Percentiles rank a stretch among this genome's conserved stretches.
Evolutionary conservation across 2,329 filamentous ascomycete genomes (phyloP).

Genomic region (Didymella segeticola): DNA sequence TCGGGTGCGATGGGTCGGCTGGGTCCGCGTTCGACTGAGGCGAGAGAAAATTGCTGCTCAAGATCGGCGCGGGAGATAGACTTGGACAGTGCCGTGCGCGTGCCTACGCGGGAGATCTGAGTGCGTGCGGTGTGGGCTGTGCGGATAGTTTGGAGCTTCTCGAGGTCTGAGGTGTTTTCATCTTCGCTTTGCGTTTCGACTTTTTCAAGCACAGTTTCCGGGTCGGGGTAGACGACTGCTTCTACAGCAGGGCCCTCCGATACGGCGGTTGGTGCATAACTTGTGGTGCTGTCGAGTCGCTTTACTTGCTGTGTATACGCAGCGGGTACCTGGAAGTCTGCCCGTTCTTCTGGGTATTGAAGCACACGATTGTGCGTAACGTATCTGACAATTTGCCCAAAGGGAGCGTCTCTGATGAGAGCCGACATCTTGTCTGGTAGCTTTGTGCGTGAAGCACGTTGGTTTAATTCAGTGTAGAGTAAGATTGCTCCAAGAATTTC

Average conservation of each 20-base stretch:
- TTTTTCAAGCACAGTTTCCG: slow-evolving; percentile 36
- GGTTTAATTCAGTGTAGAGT: neutral
- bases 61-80: slow-evolving; percentile 50
- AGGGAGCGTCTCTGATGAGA: slow-evolving; percentile 62
- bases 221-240: slow-evolving; percentile 32
- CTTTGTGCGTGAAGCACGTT: no score
- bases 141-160: slow-evolving; percentile 42
- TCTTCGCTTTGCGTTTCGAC: slow-evolving; percentile 22
- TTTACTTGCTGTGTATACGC: slow-evolving; percentile 45
- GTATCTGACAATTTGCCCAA: slow-evolving; percentile 66
- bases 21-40: slow-evolving; percentile 45
- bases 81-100: slow-evolving; percentile 45
- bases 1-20: slow-evolving; percentile 46
- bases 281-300: slow-evolving; percentile 19
- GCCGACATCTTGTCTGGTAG: slow-evolving; percentile 38
- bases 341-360: slow-evolving; percentile 66
- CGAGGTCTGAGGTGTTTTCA: slow-evolving; percentile 33
- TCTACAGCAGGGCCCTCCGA: slow-evolving; percentile 32
- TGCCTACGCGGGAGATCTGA: slow-evolving; percentile 47
- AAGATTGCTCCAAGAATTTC: neutral
- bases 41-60: slow-evolving; percentile 48
- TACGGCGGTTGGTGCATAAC: slow-evolving; percentile 11
- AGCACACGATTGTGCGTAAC: slow-evolving; percentile 61
- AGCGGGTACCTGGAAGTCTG: slow-evolving; percentile 61
- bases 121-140: slow-evolving; percentile 35